A percentile compares a stretch with the other conserved stretches of the same genome.
Conservation (phyloP, 2,329 filamentous ascomycete species). For the Colletotrichum agaves region DNA sequence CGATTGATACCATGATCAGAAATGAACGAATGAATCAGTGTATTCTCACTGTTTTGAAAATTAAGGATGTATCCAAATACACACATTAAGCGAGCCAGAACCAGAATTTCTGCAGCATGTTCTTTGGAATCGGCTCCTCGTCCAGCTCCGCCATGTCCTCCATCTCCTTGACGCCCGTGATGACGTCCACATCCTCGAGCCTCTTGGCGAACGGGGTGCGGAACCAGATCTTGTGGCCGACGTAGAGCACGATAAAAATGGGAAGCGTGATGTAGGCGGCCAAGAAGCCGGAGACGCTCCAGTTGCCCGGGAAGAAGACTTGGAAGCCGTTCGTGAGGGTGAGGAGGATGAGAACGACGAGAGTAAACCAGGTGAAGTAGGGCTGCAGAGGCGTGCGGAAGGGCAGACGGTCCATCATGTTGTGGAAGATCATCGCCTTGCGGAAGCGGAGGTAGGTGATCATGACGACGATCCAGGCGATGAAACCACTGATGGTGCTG, state of each 20-base stretch:
- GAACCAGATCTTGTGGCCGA: slow-evolving; percentile 67
- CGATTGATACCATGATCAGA: too few species aligned
- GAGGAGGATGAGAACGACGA: slow-evolving; percentile 69
- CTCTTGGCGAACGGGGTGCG: slow-evolving; percentile 56
- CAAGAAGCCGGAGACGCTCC: slow-evolving; percentile 72
- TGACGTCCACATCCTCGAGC: slow-evolving; percentile 63
- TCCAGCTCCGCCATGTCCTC: slow-evolving; percentile 65
- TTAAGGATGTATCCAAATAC: neutral
- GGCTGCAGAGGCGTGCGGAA: slow-evolving; percentile 66
- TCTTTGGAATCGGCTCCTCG: slow-evolving; percentile 58
- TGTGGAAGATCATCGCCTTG: slow-evolving; percentile 63
- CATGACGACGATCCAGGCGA: slow-evolving; percentile 70
- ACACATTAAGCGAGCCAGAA: slow-evolving; percentile 61
- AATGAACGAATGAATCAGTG: neutral
- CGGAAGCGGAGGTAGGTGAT: slow-evolving; percentile 70
- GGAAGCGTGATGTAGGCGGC: slow-evolving; percentile 72
- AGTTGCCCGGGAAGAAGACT: slow-evolving; percentile 75
- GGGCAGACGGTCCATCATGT: slow-evolving; percentile 61
- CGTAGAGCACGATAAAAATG: slow-evolving; percentile 69
- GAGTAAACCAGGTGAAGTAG: slow-evolving; percentile 71
- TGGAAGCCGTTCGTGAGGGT: slow-evolving; percentile 80
- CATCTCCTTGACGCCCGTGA: slow-evolving; percentile 71
- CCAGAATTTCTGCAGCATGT: slow-evolving; percentile 63
- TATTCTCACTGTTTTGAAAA: neutral
- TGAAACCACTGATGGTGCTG: slow-evolving; percentile 70